Evolutionary conservation across 2,329 filamentous ascomycete species (phyloP).

Genomic region (Thielaviopsis euricoi): DNA sequence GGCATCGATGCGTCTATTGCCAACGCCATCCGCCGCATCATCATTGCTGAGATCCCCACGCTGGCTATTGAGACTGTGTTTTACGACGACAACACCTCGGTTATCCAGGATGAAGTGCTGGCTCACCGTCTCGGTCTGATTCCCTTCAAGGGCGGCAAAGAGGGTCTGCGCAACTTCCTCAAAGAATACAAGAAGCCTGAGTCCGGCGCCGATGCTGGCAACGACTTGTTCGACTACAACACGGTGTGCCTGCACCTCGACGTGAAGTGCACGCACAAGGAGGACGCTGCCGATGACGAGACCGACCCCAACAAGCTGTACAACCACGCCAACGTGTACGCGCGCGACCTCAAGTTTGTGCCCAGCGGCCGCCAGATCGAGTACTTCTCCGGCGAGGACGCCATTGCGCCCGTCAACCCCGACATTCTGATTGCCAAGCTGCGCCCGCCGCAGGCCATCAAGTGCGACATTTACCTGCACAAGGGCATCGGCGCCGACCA

Average conservation of each 20-base stretch:
- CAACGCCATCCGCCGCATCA: slow-evolving; percentile 92
- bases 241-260: slow-evolving; percentile 66
- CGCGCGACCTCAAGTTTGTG: slow-evolving; percentile 58
- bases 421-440: slow-evolving; percentile 91
- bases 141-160: slow-evolving; percentile 64
- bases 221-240: slow-evolving; percentile 61
- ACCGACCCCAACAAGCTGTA: slow-evolving; percentile 74
- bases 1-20: slow-evolving; percentile 85
- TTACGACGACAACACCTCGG: slow-evolving; percentile 90
- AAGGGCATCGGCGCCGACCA: slow-evolving; percentile 91
- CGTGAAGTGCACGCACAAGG: slow-evolving; percentile 65
- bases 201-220: slow-evolving; percentile 42
- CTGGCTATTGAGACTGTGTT: slow-evolving; percentile 89
- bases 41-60: slow-evolving; percentile 86
- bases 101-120: slow-evolving; percentile 95
- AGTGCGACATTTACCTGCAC: slow-evolving; percentile 80
- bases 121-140: slow-evolving; percentile 80
- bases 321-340: slow-evolving; percentile 70
- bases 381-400: slow-evolving; percentile 50
- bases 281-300: slow-evolving; percentile 52
- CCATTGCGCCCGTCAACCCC: slow-evolving; percentile 66
- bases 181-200: slow-evolving; percentile 62
- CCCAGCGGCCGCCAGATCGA: slow-evolving; percentile 57
- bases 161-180: slow-evolving; percentile 62
- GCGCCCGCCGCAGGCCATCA: slow-evolving; percentile 74